These are phyloP conservation scores for Monilinia laxa DNA, from an alignment of 2,329 filamentous ascomycete species.

Conservation along the genomic window DNA sequence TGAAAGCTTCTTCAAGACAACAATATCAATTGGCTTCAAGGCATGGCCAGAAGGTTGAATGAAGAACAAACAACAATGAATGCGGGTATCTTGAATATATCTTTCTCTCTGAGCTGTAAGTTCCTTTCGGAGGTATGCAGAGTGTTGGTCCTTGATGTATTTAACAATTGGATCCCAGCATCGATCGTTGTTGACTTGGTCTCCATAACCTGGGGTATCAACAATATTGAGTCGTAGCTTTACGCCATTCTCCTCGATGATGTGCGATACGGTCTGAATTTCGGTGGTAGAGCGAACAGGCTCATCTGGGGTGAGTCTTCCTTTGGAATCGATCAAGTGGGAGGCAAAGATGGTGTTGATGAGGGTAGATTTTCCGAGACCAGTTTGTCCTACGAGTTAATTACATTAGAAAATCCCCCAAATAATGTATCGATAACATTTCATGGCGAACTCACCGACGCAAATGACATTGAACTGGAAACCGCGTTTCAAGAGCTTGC, in stretches of 20 bases:
- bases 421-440: slow-evolving; percentile 2
- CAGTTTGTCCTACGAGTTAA: slow-evolving; percentile 76
- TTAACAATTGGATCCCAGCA: slow-evolving; percentile 99
- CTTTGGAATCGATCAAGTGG: slow-evolving; percentile 98
- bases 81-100: slow-evolving; percentile 98
- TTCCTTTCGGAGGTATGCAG: slow-evolving; percentile 97
- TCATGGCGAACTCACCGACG: slow-evolving; percentile 72
- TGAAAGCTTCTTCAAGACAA: slow-evolving; percentile 98
- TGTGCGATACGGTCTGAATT: slow-evolving; percentile 96
- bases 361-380: slow-evolving; percentile 96
- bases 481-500: slow-evolving; percentile 98
- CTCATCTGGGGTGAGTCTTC: slow-evolving; percentile 88
- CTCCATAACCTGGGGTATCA: slow-evolving; percentile 96
- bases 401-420: slow-evolving; percentile 30
- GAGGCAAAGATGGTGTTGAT: slow-evolving; percentile 99
- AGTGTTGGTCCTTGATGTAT: slow-evolving; percentile 99
- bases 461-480: slow-evolving; percentile 99
- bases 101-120: slow-evolving; percentile 98
- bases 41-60: slow-evolving; percentile 98
- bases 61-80: slow-evolving; percentile 99
- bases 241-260: slow-evolving; percentile 99
- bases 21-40: slow-evolving; percentile 98
- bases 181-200: slow-evolving; percentile 99
- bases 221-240: slow-evolving; percentile 97
- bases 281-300: slow-evolving; percentile 93